phyloP scores from a whole-genome alignment of 2,329 filamentous ascomycete genomes.

The Penicillium expansum region DNA sequence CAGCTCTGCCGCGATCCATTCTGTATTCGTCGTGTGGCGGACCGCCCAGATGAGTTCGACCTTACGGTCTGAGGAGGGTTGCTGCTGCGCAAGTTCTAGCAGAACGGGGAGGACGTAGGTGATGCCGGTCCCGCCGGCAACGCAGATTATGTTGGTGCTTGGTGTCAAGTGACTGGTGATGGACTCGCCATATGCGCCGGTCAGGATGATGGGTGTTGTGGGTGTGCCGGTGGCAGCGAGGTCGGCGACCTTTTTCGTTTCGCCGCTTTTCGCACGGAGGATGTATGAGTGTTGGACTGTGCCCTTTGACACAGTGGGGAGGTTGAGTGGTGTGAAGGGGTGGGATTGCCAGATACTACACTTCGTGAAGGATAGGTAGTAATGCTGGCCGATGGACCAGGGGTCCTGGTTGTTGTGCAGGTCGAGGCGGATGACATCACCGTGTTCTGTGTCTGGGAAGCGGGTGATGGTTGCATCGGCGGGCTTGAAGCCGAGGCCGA shows the following conservation, averaged over 20 bases:
- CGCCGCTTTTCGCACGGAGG: conserved; percentile 52
- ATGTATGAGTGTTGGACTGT: conserved; percentile 29
- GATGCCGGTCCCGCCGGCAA: conserved; percentile 60
- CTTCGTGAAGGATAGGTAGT: conserved; percentile 66
- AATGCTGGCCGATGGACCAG: conserved; percentile 69
- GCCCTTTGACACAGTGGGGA: conserved; percentile 43
- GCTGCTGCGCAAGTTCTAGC: conserved; percentile 33
- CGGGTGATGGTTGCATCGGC: conserved; percentile 46
- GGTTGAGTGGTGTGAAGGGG: conserved; percentile 64
- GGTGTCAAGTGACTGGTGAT: conserved; percentile 44
- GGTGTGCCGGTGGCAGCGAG: conserved; percentile 20
- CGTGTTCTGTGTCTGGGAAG: conserved; percentile 57
- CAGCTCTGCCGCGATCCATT: conserved; percentile 61
- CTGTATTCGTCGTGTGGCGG: conserved; percentile 52
- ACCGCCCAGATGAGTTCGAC: conserved; percentile 67
- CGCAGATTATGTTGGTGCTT: conserved; percentile 49
- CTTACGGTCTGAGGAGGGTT: conserved; percentile 40
- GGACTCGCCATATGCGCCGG: conserved; percentile 61
- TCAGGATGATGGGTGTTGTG: conserved; percentile 58
- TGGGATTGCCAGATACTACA: conserved; percentile 70
- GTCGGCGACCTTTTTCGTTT: conserved; percentile 25
- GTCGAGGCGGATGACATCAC: conserved; percentile 64
- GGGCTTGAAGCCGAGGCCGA: conserved; percentile 33
- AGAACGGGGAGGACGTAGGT: conserved; percentile 57
- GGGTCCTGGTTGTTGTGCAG: conserved; percentile 59